Evolutionary conservation across 495 filamentous ascomycete genomes (phyloP).

Genomic region (Daldinia vernicosa): DNA sequence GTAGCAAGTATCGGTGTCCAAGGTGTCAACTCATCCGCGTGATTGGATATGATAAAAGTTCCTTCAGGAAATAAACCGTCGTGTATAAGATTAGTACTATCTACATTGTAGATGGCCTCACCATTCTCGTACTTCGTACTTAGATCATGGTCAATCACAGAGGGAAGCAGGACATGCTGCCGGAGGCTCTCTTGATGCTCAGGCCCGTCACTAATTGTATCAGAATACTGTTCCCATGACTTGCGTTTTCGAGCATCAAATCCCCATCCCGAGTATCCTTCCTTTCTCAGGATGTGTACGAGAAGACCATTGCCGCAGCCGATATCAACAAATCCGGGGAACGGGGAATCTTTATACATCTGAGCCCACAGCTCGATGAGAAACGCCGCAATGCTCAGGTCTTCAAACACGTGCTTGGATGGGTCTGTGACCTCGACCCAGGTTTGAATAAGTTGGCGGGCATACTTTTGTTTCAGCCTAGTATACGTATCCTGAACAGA

Average conservation of each 20-base stretch:
- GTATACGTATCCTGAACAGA: slow-evolving; percentile 82
- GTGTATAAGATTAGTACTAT: slow-evolving; percentile 59
- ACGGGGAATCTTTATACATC: slow-evolving; percentile 73
- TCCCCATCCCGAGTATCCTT: slow-evolving; percentile 88
- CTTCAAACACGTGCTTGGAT: slow-evolving; percentile 92
- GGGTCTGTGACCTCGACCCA: slow-evolving; percentile 92
- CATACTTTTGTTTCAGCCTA: slow-evolving; percentile 80
- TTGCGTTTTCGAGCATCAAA: slow-evolving; percentile 87
- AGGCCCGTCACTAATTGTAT: slow-evolving; percentile 47
- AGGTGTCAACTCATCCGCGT: slow-evolving; percentile 92
- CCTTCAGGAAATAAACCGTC: slow-evolving; percentile 75
- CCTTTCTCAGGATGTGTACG: slow-evolving; percentile 81
- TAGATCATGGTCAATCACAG: slow-evolving; percentile 46
- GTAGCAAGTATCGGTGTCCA: slow-evolving; percentile 93
- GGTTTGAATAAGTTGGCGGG: slow-evolving; percentile 65
- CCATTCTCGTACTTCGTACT: slow-evolving; percentile 16
- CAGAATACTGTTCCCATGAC: slow-evolving; percentile 78
- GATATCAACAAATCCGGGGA: slow-evolving; percentile 94
- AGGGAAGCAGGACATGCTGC: slow-evolving; percentile 79
- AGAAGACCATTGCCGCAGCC: slow-evolving; percentile 95
- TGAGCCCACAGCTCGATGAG: slow-evolving; percentile 89
- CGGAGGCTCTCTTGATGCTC: slow-evolving; percentile 58
- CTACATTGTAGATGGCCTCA: slow-evolving; percentile 32
- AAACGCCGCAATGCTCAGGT: slow-evolving; percentile 91
- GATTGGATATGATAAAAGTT: slow-evolving; percentile 95